Percentiles rank a stretch among this genome's conserved stretches.
Conservation (phyloP, 2,329 filamentous ascomycete species). For the Colletotrichum sublineola region DNA sequence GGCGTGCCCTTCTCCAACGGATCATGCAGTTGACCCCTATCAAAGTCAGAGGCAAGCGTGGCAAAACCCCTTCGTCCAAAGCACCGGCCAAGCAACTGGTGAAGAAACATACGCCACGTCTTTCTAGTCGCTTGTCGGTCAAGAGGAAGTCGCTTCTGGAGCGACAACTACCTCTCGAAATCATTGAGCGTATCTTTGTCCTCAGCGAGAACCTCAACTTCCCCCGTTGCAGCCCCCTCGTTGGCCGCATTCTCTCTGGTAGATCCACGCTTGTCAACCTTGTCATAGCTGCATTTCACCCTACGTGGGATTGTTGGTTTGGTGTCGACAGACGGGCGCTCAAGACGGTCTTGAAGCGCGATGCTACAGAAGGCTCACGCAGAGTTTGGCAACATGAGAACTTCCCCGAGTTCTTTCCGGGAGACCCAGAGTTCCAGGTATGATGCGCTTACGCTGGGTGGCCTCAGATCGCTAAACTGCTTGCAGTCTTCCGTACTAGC, state of each 20-base stretch:
- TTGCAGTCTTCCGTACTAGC: conserved; percentile 58
- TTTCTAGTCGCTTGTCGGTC: conserved; percentile 8
- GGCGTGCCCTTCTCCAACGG: background rate
- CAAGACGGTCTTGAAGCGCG: conserved; percentile 27
- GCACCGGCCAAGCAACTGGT: conserved; percentile 4
- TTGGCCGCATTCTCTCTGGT: conserved; percentile 62
- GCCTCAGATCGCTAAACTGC: conserved; percentile 22
- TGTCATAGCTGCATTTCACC: conserved; percentile 53
- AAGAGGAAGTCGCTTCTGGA: conserved; percentile 47
- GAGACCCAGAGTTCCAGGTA: conserved; percentile 61
- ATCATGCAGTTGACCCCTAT: conserved; percentile 64
- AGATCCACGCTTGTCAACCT: conserved; percentile 54
- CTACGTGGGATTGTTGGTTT: conserved; percentile 56
- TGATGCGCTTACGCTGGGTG: conserved; percentile 34
- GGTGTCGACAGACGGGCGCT: conserved; percentile 45
- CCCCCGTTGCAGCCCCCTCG: conserved; percentile 57
- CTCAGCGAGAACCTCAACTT: conserved; percentile 64
- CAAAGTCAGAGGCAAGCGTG: conserved; percentile 62
- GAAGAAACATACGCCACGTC: conserved; percentile 12
- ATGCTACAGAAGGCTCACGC: conserved; percentile 12
- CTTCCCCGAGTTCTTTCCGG: conserved; percentile 46
- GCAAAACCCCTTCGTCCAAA: conserved; percentile 41
- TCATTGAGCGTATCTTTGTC: conserved; percentile 67
- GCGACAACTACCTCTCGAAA: conserved; percentile 61
- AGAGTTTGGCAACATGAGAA: conserved; percentile 23